Evolutionary conservation across 2,329 filamentous ascomycete species (phyloP), one percentile per base, ranked within the genome.

Genomic region (Neopestalotiopsis rosae): DNA sequence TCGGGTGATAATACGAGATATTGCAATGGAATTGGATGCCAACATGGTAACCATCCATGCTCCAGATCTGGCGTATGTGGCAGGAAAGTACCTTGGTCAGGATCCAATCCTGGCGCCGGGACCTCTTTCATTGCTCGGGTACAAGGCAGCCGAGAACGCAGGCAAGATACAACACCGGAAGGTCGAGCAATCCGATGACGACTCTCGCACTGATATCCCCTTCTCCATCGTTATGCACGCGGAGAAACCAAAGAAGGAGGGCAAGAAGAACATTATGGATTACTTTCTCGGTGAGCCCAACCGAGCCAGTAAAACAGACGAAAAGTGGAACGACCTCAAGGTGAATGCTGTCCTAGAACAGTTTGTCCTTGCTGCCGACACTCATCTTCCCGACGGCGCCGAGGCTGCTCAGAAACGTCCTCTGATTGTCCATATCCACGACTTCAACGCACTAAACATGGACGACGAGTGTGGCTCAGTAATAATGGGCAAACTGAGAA

Each of bases 341-440:
- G 81, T 90, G 69, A 85, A 85, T 66, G 83, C 86, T 40, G 83
- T 87, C 6, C 73, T 92, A 57, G 87, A 90, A 61, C 82, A 86
- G 61, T 79, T 92, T n/a, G 79, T 90, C 32, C 79, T 81, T 59
- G 82, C 85, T 2, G 82, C 84, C 4, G 80, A 86, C 32, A 72
- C 78, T 24, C 34, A 38, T 30, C 79, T 81, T 59, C 82, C 85
- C 2, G 82, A 84, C 4, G 80, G 86, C 34, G 72, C 78, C 24
- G 73, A 78, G 5, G 70, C 72, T 34, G 61, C 72, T 6, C 74
- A 77, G 73, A 76, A 74, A 76, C 85, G 78, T 28, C 85, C 85
- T 30, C 85, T 94, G 7, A 90, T 98, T 69, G 85, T 97, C 52
- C 94, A 94, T 74, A 82, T 97, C 13, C 89, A 92, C 76, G 94